phyloP scores from a whole-genome alignment of 768 basidiomycete genomes.

The Zangia roseola region DNA sequence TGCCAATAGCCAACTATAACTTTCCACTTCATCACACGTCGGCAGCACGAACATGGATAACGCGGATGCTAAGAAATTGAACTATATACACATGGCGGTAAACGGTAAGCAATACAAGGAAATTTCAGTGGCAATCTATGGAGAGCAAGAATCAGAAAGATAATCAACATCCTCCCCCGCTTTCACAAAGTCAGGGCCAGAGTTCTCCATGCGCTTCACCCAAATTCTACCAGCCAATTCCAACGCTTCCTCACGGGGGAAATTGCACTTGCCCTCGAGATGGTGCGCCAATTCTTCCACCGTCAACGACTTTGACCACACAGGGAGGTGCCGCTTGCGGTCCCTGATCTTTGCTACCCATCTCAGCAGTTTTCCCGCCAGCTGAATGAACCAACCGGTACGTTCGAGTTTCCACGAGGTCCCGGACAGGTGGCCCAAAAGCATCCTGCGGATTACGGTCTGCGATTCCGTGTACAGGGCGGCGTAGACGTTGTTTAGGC shows the following conservation, averaged over 20 bases:
- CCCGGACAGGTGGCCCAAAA: conserved; percentile 15
- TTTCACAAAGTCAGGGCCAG: conserved; percentile 8
- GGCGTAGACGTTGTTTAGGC: conserved; percentile 20
- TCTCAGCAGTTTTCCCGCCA: conserved; percentile 19
- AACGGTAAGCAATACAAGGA: neutral
- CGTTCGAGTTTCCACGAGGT: conserved; percentile 22
- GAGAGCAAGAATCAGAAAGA: neutral
- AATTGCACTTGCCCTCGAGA: conserved; percentile 15
- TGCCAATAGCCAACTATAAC: too few relatives aligned
- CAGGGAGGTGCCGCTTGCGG: neutral
- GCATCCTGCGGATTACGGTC: conserved; percentile 20
- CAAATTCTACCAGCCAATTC: conserved; percentile 19
- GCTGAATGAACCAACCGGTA: conserved; percentile 20
- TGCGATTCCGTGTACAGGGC: conserved; percentile 34
- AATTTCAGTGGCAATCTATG: neutral
- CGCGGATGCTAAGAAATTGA: neutral
- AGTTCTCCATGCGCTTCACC: conserved; percentile 11
- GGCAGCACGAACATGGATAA: too few relatives aligned
- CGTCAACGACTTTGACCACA: conserved; percentile 6
- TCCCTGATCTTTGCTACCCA: conserved; percentile 15
- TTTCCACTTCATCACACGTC: too few relatives aligned
- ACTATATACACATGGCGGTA: too few relatives aligned
- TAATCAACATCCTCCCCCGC: neutral
- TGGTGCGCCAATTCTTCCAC: conserved; percentile 13
- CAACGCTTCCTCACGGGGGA: conserved; percentile 13